phyloP scores from a whole-genome alignment of 225 moss, liverwort and hornwort species.

The Polytrichum formosum region DNA sequence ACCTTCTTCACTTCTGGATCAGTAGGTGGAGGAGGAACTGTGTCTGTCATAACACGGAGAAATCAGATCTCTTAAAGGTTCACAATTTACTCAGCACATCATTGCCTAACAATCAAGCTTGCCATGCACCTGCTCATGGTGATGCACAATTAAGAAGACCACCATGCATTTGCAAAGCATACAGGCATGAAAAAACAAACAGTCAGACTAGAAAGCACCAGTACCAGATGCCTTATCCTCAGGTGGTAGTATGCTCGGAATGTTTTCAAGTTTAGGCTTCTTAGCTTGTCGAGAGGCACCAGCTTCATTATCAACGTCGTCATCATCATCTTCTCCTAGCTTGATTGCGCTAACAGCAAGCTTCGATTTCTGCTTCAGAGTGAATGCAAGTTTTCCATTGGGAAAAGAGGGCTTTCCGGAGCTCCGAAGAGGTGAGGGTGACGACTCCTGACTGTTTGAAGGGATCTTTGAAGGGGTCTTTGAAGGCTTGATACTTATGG shows the following conservation, averaged over 20 bases:
- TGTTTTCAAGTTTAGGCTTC: constrained; percentile 60
- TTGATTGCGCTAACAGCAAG: constrained; percentile 75
- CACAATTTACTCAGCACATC: too few relatives aligned
- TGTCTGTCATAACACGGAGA: constrained; percentile 10
- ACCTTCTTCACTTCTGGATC: constrained; percentile 96
- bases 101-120: too few relatives aligned
- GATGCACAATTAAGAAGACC: too few relatives aligned
- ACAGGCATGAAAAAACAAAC: not conserved
- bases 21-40: constrained; percentile 61
- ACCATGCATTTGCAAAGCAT: too few relatives aligned
- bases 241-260: constrained; percentile 34
- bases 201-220: not conserved
- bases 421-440: constrained; percentile 18
- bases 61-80: not conserved
- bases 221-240: constrained; percentile 45
- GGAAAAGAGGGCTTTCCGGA: constrained; percentile 32
- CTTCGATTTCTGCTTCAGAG: constrained; percentile 93
- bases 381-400: constrained; percentile 92
- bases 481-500: constrained; percentile 27
- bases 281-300: constrained; percentile 57
- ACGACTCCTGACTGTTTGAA: constrained; percentile 28
- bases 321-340: constrained; percentile 86
- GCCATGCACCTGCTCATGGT: too few relatives aligned
- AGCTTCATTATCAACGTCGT: constrained; percentile 40
- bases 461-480: constrained; percentile 20